Base-by-base conservation (phyloP, 2,329 filamentous ascomycete genomes). In the Aspergillus tamarii region DNA sequence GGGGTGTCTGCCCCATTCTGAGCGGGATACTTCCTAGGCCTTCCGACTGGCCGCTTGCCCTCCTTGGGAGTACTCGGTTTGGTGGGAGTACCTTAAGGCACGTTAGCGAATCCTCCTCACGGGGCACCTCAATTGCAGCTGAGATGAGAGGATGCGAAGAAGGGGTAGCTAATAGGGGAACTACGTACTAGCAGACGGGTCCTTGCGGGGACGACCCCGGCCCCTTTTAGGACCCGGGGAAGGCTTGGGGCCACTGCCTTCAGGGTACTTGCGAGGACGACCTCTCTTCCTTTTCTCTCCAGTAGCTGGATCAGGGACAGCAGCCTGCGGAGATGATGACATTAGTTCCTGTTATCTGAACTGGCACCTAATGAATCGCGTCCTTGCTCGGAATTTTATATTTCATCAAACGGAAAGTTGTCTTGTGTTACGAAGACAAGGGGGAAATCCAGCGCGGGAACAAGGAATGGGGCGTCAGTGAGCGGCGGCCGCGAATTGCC, bases 271-370 rank as follows among this genome's bases (percentile, higher is more conserved):
- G 57, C 75, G 71, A n/a, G 75, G 75, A 30, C 75, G 75, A 59
- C 75, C 75, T 57, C 75, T 74, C 53, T 72, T 73, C 64, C 73
- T 70, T 62, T 75, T 76, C 55, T 75, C 75, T 26, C 66, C 70
- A 8, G 69, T 71, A 59, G 69, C 65, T 21, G 72, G 71, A 48
- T 55, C 52, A 23, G 52, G 11, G 32, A 62, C 57, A 39, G 63
- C 65, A 60, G 43, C 63, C 68, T 70, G 56, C 14, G 9, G 55
- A 46, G 54, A 61, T 12, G 55, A 52, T 16, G 56, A 52, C 39
- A 61, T 66, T 59, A 67, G 61, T 64, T 48, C 26, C n/a, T 28
- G 48, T 45, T 60, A 41, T 28, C 11, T n/a, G 28, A 26, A 45
- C 16, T 45, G 26, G 16, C 32, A 39, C 3, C 21, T 12, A 8